These are phyloP conservation scores for Aspergillus avenaceus DNA, from an alignment of 495 filamentous ascomycete species.

Conservation along the genomic window DNA sequence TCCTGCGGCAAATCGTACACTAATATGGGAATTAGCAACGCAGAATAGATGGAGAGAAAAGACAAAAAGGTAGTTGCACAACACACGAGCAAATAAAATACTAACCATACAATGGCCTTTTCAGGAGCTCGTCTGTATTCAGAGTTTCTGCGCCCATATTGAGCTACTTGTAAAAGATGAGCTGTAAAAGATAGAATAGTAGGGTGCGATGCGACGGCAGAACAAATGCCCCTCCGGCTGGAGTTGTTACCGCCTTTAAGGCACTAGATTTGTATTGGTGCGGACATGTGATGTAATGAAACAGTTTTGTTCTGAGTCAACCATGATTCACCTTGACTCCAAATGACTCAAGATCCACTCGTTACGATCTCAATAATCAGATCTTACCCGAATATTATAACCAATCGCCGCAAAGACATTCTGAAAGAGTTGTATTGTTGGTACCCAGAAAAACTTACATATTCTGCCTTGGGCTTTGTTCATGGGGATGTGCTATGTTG, in stretches of 20 bases:
- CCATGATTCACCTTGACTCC: not conserved
- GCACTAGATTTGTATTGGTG: not conserved
- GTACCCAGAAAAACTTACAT: too few relatives aligned
- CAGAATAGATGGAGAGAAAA: not conserved
- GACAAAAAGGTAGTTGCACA: not conserved
- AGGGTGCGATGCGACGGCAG: not conserved
- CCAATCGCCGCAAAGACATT: too few relatives aligned
- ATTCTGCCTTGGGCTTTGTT: too few relatives aligned
- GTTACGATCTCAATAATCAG: too few relatives aligned
- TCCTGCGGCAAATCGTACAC: conserved; percentile 84
- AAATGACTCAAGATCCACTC: not conserved
- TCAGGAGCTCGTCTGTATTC: conserved; percentile 49
- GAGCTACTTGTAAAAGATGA: not conserved
- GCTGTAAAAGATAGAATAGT: not conserved
- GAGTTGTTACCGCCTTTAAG: not conserved
- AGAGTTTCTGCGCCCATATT: conserved; percentile 15
- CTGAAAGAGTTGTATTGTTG: too few relatives aligned
- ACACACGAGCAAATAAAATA: conserved; percentile 10
- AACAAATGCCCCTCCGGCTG: not conserved
- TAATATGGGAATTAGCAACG: conserved; percentile 30
- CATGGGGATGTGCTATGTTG: too few relatives aligned
- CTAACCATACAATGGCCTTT: conserved; percentile 62
- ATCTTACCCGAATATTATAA: too few relatives aligned
- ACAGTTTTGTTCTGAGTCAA: too few relatives aligned
- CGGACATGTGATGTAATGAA: not conserved